Percentiles rank a stretch among this genome's conserved stretches.
phyloP scores from a whole-genome alignment of 1,284 basidiomycete genomes.

The Naganishia cerealis region DNA sequence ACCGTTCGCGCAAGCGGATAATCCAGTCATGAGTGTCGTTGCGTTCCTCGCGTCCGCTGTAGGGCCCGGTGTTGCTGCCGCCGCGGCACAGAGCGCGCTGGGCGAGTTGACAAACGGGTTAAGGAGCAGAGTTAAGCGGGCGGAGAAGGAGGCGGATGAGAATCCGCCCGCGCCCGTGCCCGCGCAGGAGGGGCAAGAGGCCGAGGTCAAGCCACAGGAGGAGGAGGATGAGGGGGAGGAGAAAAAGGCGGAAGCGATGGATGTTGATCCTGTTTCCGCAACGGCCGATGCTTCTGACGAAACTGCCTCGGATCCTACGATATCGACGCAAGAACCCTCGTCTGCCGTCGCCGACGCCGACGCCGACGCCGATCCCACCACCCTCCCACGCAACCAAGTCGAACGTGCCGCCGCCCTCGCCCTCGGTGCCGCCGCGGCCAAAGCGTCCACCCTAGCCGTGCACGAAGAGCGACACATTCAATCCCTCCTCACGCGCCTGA shows the following conservation, averaged over 20 bases:
- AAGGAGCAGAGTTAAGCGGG: constrained; percentile 53
- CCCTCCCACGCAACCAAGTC: constrained; percentile 61
- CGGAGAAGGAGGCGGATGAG: constrained; percentile 42
- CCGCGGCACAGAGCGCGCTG: constrained; percentile 87
- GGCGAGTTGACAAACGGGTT: constrained; percentile 65
- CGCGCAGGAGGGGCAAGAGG: not conserved
- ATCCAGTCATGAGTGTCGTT: constrained; percentile 97
- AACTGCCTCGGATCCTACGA: constrained; percentile 37
- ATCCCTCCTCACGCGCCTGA: constrained; percentile 75
- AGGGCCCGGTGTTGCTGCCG: constrained; percentile 83
- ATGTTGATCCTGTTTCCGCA: constrained; percentile 39
- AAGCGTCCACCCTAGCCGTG: constrained; percentile 77
- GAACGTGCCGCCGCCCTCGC: constrained; percentile 78
- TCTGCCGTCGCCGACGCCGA: constrained; percentile 43
- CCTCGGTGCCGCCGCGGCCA: constrained; percentile 83
- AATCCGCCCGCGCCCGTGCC: no score
- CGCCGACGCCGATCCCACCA: constrained; percentile 37
- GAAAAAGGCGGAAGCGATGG: constrained; percentile 44
- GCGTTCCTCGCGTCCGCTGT: constrained; percentile 93
- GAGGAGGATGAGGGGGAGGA: constrained; percentile 18
- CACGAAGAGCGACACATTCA: constrained; percentile 81
- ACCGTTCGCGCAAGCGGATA: constrained; percentile 92
- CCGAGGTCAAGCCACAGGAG: constrained; percentile 36
- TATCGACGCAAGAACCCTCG: constrained; percentile 49
- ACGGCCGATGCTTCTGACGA: constrained; percentile 37